Conservation (phyloP, 176 grass and related monocot genomes). For the Leersia perrieri region DNA sequence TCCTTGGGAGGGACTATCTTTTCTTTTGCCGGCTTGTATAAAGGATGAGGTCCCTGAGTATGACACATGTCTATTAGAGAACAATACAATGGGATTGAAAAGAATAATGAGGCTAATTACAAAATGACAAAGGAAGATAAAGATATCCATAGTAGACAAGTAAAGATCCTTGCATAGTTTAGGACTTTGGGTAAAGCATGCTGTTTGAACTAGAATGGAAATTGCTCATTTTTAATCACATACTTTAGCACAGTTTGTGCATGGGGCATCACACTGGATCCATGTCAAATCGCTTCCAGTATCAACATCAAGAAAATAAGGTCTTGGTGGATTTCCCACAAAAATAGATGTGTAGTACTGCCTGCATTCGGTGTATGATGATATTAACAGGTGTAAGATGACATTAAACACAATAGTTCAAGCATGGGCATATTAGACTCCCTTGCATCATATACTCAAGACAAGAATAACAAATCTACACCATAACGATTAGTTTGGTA, state of each 20-base stretch:
- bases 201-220: constrained; percentile 18
- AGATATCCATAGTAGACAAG: neutral
- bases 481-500: neutral
- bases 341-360: constrained; percentile 95
- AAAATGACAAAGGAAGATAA: neutral
- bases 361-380: constrained; percentile 52
- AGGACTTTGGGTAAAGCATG: neutral
- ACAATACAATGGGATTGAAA: neutral
- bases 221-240: constrained; percentile 32
- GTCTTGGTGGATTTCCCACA: constrained; percentile 88
- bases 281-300: constrained; percentile 95
- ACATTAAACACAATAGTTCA: constrained; percentile 23
- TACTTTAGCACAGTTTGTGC: constrained; percentile 92
- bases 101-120: neutral
- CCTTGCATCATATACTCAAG: neutral
- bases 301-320: constrained; percentile 95
- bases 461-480: neutral
- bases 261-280: constrained; percentile 98
- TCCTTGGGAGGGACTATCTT: constrained; percentile 79
- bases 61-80: neutral
- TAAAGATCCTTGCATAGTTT: constrained; percentile 14
- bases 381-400: constrained; percentile 30
- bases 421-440: constrained; percentile 20
- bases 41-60: constrained; percentile 76
- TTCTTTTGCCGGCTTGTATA: constrained; percentile 88